These are phyloP conservation scores for Chenopodium album DNA, from an alignment of 148 eudicot species.

Conservation along the genomic window DNA sequence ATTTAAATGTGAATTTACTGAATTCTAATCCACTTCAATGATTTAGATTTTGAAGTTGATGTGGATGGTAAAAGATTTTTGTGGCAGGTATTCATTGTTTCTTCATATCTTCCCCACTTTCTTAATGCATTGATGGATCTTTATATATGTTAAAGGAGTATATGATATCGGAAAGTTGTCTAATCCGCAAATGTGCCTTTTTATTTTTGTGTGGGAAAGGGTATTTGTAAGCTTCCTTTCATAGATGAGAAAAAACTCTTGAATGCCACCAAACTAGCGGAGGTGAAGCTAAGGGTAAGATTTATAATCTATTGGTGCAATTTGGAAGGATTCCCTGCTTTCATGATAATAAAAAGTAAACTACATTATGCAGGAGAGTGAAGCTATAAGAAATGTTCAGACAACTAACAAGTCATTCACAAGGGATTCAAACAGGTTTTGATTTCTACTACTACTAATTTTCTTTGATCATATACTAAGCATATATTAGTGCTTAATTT, in stretches of 20 bases:
- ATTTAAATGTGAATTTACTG: not conserved
- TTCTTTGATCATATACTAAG: not conserved
- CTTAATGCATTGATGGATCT: not conserved
- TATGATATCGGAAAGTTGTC: not conserved
- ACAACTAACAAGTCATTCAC: slow-evolving; percentile 9
- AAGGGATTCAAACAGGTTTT: slow-evolving; percentile 18
- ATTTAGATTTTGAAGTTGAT: slow-evolving; percentile 53
- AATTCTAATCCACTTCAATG: not conserved
- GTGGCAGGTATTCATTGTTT: slow-evolving; percentile 53
- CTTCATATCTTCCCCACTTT: not conserved
- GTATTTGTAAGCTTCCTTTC: slow-evolving; percentile 24
- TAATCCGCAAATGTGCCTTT: not conserved
- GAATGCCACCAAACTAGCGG: slow-evolving; percentile 4
- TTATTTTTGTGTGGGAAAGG: slow-evolving; percentile 12
- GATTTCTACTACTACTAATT: not conserved
- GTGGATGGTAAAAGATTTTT: slow-evolving; percentile 51
- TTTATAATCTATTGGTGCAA: not conserved
- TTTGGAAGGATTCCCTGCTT: not conserved
- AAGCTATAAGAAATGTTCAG: slow-evolving; percentile 13
- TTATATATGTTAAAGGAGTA: not conserved
- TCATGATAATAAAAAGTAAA: not conserved
- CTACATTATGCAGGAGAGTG: slow-evolving; percentile 5
- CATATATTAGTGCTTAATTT: not conserved
- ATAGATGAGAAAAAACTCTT: slow-evolving; percentile 26
- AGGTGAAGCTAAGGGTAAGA: slow-evolving; percentile 9